Evolutionary conservation across 768 basidiomycete species (phyloP).

Genomic region (Mycena amicta): DNA sequence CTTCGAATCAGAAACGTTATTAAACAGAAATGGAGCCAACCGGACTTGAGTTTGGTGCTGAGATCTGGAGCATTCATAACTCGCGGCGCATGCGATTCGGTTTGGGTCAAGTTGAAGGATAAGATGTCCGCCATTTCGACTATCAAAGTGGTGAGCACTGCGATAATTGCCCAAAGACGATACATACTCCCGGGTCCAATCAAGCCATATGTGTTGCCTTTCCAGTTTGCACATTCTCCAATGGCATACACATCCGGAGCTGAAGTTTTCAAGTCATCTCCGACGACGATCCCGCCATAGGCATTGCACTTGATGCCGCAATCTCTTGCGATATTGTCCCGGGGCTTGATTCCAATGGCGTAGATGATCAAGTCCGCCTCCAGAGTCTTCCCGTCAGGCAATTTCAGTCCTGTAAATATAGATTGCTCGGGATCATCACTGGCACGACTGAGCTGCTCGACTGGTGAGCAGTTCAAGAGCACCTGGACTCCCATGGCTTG

Average conservation of each 20-base stretch:
- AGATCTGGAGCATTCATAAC: constrained; percentile 63
- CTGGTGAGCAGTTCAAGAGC: constrained; percentile 43
- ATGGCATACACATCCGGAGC: constrained; percentile 67
- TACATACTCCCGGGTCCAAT: constrained; percentile 66
- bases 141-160: constrained; percentile 18
- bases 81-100: constrained; percentile 34
- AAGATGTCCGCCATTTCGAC: constrained; percentile 78
- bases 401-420: constrained; percentile 48
- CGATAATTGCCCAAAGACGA: not conserved
- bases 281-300: constrained; percentile 60
- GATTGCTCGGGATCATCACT: constrained; percentile 24
- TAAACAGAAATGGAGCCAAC: not conserved
- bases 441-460: constrained; percentile 28
- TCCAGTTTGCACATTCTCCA: constrained; percentile 77
- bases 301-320: constrained; percentile 53
- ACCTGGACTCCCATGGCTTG: constrained; percentile 62
- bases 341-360: constrained; percentile 70
- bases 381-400: constrained; percentile 49
- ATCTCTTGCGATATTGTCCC: constrained; percentile 63
- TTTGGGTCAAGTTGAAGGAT: constrained; percentile 70
- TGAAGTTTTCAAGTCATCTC: constrained; percentile 59
- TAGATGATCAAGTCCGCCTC: constrained; percentile 61
- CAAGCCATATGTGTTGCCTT: constrained; percentile 67
- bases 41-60: constrained; percentile 66
- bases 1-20: not conserved